Base-by-base conservation (phyloP, 139 green algal genomes). In the Monoraphidium neglectum region DNA sequence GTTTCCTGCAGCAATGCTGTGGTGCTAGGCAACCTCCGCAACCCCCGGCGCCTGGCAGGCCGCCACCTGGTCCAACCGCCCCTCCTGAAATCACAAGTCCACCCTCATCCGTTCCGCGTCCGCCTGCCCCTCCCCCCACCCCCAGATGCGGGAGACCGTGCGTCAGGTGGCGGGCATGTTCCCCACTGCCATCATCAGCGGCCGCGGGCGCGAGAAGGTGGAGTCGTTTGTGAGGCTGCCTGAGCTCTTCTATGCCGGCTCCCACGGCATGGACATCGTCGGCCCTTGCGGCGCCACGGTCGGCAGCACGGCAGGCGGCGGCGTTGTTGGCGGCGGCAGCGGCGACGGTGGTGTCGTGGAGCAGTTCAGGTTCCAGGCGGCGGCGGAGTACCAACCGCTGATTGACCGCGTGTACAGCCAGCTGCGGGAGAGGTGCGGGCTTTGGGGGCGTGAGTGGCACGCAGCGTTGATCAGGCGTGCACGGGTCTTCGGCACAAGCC, bases 181-280 rank as follows among this genome's bases (percentile, higher is more conserved):
- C 77, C 96, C 96, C 2, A 97, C 92, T 0, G 94, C 95, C 59
- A 98, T 99, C 79, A 96, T 99, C 63, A 95, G 84, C 40, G 96
- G 96, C 0, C 84, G 96, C 1, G 92, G 92, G 0, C 82, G 96
- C 32, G 90, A 97, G 61, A 98, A 92, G 81, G 95, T 99, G 51
- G 87, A 96, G 72, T 72, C 78, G 23, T 99, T 99, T 87, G 96
- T 99, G 57, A 85, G 92, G 66, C 76, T 99, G 65, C 77, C 82
- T 16, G 93, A 99, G 83, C 85, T 99, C 36, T 99, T 92, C 82
- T 99, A 99, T 72, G 96, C 96, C 10, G 96, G 96, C 74, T 97
- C 89, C 68, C 96, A 99, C 80, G 96, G 96, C 28, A 92, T 99
- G 88, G 96, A 99, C 82, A 99, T 99, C 65, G 89, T 85, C 23